Conservation (phyloP, 768 basidiomycete species). For the Lactarius hengduanensis region DNA sequence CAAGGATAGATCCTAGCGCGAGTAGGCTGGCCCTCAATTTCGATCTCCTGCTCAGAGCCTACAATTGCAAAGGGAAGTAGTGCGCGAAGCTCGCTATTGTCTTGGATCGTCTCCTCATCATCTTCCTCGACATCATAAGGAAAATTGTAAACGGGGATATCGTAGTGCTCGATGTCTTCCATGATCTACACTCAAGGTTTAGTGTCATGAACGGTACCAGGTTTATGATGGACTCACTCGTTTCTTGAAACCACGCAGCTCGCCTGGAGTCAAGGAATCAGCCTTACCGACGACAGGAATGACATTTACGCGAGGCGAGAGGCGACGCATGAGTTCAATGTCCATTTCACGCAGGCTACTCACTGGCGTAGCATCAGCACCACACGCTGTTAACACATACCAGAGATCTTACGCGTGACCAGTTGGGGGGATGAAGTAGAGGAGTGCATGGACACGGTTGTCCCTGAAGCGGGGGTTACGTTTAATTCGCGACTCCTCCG, state of each 20-base stretch:
- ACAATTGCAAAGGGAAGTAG: constrained; percentile 96
- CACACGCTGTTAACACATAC: not conserved
- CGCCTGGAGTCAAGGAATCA: constrained; percentile 89
- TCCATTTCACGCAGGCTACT: constrained; percentile 92
- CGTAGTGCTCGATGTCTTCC: constrained; percentile 99
- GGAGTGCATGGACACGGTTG: constrained; percentile 92
- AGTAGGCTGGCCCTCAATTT: constrained; percentile 86
- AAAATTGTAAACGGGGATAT: constrained; percentile 99
- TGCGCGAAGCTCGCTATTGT: constrained; percentile 92
- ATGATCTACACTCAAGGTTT: constrained; percentile 65
- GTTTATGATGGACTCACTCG: constrained; percentile 48
- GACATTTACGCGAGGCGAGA: constrained; percentile 97
- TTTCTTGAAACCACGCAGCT: constrained; percentile 95
- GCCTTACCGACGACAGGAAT: constrained; percentile 98
- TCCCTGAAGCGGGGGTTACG: constrained; percentile 99
- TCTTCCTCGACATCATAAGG: constrained; percentile 99
- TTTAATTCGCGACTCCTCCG: constrained; percentile 98
- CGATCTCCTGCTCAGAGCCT: constrained; percentile 96
- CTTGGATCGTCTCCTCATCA: constrained; percentile 96
- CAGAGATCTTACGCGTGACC: constrained; percentile 75
- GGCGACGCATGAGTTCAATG: constrained; percentile 97
- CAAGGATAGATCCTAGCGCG: constrained; percentile 96
- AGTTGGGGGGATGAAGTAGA: constrained; percentile 99
- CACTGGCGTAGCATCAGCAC: constrained; percentile 15
- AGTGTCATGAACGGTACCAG: constrained; percentile 5